Evolutionary conservation across 257 asterid species (phyloP), one percentile per base, ranked within the genome.

Genomic region (Capsicum pubescens): DNA sequence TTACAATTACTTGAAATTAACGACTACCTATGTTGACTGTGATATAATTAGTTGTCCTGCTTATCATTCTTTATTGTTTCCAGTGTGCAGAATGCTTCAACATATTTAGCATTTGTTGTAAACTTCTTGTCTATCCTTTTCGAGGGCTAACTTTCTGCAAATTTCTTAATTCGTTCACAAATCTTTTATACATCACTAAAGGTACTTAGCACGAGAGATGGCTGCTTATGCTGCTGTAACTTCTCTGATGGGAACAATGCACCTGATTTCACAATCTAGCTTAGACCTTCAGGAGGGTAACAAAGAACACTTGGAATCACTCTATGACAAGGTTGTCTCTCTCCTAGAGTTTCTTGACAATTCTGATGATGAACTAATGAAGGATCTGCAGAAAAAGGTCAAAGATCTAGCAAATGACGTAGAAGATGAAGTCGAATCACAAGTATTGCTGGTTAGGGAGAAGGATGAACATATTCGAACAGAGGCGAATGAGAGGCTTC

Each of bases 311-410:
- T 35, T 16, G 6, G 9, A 79, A 79, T 14, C 9, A 26, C 50
- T 79, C 32, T 14, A 39, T 1, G 14, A 79, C 3, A 55, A 56
- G 68, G 50, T 79, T 56, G 15, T 35, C n/a, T 21, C 48, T 78
- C 8, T 55, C 26, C 50, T 52, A 79, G 54, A 15, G 16, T 14
- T 78, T 55, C 55, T 78, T 36, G 52, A 78, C 19, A 58, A 78
- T 10, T 78, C 67, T 78, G 82, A 79, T 10, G 7, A 79, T 16
- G 55, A 79, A 56, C 21, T 8, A 10, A 79, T 36, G 67, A 55
- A 39, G 50, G 67, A 26, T 32, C 39, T 79, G 82, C 32, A 32
- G 16, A 56, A 56, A 79, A 32, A 79, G 35, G 16, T 79, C 9
- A 15, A n/a, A 79, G 54, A 6, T 32, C 10, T 32, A 39, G 54